Conservation (phyloP, 164 flowering plant genomes). For the Malania oleifera region DNA sequence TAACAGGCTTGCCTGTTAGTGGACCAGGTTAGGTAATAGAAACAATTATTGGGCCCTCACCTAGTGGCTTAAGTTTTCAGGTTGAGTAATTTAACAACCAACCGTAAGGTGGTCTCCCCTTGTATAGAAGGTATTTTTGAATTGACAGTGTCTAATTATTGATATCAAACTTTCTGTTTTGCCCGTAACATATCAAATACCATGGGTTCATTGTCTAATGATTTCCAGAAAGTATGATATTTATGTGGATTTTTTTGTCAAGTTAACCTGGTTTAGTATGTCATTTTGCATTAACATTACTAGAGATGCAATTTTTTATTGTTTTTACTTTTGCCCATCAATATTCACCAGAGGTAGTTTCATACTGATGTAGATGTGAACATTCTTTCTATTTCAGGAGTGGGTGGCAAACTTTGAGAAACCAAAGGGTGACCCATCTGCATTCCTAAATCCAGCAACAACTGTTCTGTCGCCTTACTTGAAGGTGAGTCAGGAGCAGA, state of each 20-base stretch:
- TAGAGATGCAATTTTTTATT: neutral
- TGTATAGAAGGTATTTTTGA: too few relatives aligned
- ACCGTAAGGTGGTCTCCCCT: too few relatives aligned
- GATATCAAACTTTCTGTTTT: too few relatives aligned
- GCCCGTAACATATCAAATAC: too few relatives aligned
- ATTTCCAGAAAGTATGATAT: too few relatives aligned
- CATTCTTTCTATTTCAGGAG: constrained; percentile 33
- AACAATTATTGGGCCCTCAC: too few relatives aligned
- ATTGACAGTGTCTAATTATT: too few relatives aligned
- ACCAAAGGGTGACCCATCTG: constrained; percentile 92
- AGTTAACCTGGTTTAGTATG: neutral
- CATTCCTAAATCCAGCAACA: constrained; percentile 84
- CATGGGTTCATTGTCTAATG: too few relatives aligned
- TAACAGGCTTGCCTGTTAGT: too few relatives aligned
- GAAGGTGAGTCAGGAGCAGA: constrained; percentile 57
- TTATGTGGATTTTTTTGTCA: neutral
- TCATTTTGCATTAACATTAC: neutral
- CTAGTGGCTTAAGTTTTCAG: too few relatives aligned
- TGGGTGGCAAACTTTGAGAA: constrained; percentile 97
- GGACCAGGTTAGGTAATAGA: too few relatives aligned
- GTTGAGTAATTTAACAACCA: too few relatives aligned
- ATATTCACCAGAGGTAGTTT: neutral
- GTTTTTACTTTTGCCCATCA: neutral
- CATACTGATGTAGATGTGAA: neutral
- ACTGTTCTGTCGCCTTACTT: constrained; percentile 90